Base-by-base conservation (phyloP, 345 rosid species). In the Xanthoceras sorbifolium region DNA sequence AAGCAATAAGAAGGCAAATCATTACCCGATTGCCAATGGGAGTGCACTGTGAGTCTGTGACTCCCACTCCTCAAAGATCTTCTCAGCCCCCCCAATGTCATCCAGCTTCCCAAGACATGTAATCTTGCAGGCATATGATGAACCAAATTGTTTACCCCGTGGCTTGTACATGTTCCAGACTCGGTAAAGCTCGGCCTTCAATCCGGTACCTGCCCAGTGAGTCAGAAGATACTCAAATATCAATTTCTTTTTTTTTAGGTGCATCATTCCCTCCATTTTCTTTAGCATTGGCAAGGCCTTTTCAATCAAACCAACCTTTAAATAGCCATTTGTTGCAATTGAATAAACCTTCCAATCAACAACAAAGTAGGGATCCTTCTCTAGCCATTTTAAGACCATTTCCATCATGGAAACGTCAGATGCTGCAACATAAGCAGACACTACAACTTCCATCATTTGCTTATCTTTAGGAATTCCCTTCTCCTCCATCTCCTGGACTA, bases 11-110 rank as follows among this genome's bases (percentile, higher is more conserved):
- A 17, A 81, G 82, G 14, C 32, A 62, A 44, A 71, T 77, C 54
- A 80, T 9, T 9, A 83, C 75, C 34, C 78, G 71, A 20, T 66
- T 65, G 73, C 75, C 79, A 44, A 55, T 77, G 6, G 2, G 12
- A 9, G 79, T 64, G 75, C 81, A 69, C 44, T 32, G 8, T n/a
- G n/a, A n/a, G n/a, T n/a, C n/a, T n/a, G 69, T 0, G 82, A 81
- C 54, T 71, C 67, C 80, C 74, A 84, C 76, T 84, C 82, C 67
- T 76, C 67, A 31, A 67, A 73, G 20, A 84, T 76, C 59, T 54
- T 73, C 70, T 84, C 85, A 23, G 87, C 85, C 23, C 85, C 87
- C 71, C 79, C 76, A 17, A 79, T 46, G 62, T 84, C 87, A 66
- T 79, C 79, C 46, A 84, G 50, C 46, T 78, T 76, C 1, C 44